Evolutionary conservation across 2,329 filamentous ascomycete species (phyloP), one percentile per base, ranked within the genome.

Genomic region (Dactylonectria macrodidyma): DNA sequence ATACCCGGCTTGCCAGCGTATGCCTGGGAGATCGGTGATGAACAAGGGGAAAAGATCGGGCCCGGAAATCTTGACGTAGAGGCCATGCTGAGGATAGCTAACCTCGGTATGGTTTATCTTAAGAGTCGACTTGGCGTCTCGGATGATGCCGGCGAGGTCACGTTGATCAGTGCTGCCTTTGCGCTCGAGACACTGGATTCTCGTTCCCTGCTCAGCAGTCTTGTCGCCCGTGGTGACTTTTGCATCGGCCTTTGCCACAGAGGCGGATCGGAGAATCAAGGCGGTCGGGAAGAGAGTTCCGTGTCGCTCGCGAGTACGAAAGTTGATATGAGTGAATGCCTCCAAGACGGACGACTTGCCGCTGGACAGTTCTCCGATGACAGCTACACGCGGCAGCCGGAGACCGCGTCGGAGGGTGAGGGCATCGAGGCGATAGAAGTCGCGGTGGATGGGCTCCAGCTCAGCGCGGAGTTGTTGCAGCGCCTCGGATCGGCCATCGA

Each of bases 361-460:
- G 33, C 66, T 59, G 14, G 48, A 56, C 16, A 55, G n/a, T 9
- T 59, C 62, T 12, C 58, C 52, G 5, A 62, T 26, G 6, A 62
- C 48, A 19, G 51, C 59, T n/a, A 62, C 48, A 3, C 59, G 50
- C 19, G 51, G 59, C 30, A 62, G 50, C 12, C 59, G 59, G 3
- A 48, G 51, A 5, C 59, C 51, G 50, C 59, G 59, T n/a, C 50
- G n/a, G 7, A 62, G 19, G 19, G 59, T 62, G 19, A 48, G 51
- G 38, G 59, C 50, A 33, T 62, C 59, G 12, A 62, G 59, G 9
- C 51, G 59, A 26, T 48, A 48, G 51, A 62, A 62, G 38, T 62
- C 59, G 51, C 59, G 59, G 22, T 62, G 59, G n/a, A 52, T 47
- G 3, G 59, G 51, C 51, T 62, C 59, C 50, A 62, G 41, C 30